These are phyloP conservation scores for Phaffia rhodozyma DNA, from an alignment of 1,284 basidiomycete genomes.

Conservation along the genomic window DNA sequence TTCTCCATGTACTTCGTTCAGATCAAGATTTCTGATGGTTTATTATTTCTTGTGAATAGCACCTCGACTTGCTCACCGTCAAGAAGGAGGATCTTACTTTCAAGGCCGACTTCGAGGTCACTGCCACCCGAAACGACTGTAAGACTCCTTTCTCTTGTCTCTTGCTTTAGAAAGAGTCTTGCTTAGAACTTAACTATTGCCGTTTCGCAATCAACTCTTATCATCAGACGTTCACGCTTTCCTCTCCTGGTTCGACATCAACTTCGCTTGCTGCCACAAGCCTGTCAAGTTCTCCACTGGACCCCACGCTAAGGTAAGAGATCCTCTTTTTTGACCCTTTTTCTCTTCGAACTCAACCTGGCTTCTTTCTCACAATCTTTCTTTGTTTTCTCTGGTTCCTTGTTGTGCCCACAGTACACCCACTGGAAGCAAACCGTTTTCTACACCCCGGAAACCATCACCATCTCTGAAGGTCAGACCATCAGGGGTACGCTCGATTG, in stretches of 20 bases:
- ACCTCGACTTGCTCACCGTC: conserved; percentile 81
- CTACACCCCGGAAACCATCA: conserved; percentile 66
- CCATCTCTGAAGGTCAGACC: conserved; percentile 50
- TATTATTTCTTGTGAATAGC: conserved; percentile 38
- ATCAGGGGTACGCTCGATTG: conserved; percentile 62
- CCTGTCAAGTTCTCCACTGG: conserved; percentile 90
- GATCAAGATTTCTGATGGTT: not conserved
- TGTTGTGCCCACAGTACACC: conserved; percentile 48
- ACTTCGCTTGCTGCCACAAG: conserved; percentile 93
- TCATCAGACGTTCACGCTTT: conserved; percentile 85
- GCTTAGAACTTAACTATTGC: not conserved
- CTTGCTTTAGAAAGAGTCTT: not conserved
- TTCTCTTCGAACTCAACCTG: not conserved
- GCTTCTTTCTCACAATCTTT: not conserved
- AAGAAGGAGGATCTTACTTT: conserved; percentile 94
- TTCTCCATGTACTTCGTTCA: conserved; percentile 4
- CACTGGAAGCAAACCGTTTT: conserved; percentile 99
- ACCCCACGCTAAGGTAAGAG: conserved; percentile 62
- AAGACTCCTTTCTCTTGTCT: conserved; percentile 29
- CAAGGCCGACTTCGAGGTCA: conserved; percentile 64
- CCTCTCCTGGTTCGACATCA: conserved; percentile 98
- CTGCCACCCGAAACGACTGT: conserved; percentile 87
- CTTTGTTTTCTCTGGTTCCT: conserved; percentile 1
- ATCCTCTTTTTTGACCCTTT: not conserved
- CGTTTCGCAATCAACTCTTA: not conserved